Percentiles rank a stretch among this genome's conserved stretches.
phyloP scores from a whole-genome alignment of 768 basidiomycete species.

The Sporobolomyces roseus region DNA sequence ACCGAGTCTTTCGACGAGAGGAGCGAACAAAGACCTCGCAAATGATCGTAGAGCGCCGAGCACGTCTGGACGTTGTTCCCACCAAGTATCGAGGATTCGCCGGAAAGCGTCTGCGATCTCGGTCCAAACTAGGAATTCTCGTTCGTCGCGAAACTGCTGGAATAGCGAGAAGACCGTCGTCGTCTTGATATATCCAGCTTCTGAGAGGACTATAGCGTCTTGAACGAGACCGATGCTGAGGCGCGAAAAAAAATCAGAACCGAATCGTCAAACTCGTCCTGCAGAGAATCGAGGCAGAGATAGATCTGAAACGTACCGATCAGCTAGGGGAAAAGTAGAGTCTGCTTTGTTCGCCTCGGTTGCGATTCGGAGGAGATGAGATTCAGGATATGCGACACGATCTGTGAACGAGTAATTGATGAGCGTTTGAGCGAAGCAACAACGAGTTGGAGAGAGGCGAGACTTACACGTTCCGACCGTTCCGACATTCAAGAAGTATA shows the following conservation, averaged over 20 bases:
- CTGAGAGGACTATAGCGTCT: conserved; percentile 67
- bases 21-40: conserved; percentile 54
- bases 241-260: not conserved
- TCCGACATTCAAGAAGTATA: conserved; percentile 55
- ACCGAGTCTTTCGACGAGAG: conserved; percentile 72
- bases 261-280: too few species aligned
- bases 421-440: conserved; percentile 2
- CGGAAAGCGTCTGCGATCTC: conserved; percentile 61
- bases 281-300: not conserved
- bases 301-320: conserved; percentile 52
- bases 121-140: conserved; percentile 59
- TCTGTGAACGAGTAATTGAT: conserved; percentile 3
- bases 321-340: conserved; percentile 68
- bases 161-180: conserved; percentile 53
- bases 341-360: conserved; percentile 63
- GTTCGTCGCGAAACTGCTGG: conserved; percentile 62
- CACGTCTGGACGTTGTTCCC: conserved; percentile 64
- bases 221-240: conserved; percentile 69
- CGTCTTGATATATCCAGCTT: conserved; percentile 14
- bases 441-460: too few species aligned
- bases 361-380: conserved; percentile 71
- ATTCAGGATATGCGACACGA: conserved; percentile 81
- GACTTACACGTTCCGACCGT: conserved; percentile 3
- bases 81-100: conserved; percentile 66
- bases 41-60: conserved; percentile 51